Base-by-base conservation (phyloP, 768 basidiomycete genomes). In the Serpula lacrymans region DNA sequence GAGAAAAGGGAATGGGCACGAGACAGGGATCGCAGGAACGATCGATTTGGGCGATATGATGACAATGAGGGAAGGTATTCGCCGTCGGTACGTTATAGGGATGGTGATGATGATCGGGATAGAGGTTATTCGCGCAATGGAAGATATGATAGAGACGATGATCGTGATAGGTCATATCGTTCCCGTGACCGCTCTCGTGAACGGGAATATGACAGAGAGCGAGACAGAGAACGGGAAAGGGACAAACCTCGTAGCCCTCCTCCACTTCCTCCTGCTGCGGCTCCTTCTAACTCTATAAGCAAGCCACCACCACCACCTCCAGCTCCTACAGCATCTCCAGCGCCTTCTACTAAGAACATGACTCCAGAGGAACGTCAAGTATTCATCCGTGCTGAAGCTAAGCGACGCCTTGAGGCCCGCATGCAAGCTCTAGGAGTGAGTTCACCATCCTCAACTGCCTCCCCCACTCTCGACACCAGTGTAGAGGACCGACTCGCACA, bases 1-100 rank as follows among this genome's bases (percentile, higher is more conserved):
- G 90, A 96, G 54, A 83, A 83, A 51, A 69, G 89, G 26, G 82
- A 90, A 31, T 84, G 85, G 74, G 67, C 75, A 1, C 70, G 85
- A 41, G 86, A 90, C 25, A 71, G 95, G 29, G 93, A 98, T 59
- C 66, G 78, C 46, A 71, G 88, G 34, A 98, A 98, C 55, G 86
- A 90, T 0, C 69, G 85, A 17, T 87, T 80, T 50, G 86, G 84
- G 32, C 66, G 83, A 38, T 87, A 72, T 49, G 80, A 82, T 43
- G 73, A 77, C 38, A 54, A 69, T 1, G 62, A 70, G 25, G 58
- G 52, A 17, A 53, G 57, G 23, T 59, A 59, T 23, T 64, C 49
- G 41, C 62, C 68, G 5, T 60, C 68, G 27, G 43, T 49, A 21
- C 46, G 59, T 20, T 51, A 54, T 34, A 43, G 50, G 55, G 69